Evolutionary conservation across 345 rosid species (phyloP).

Genomic region (Rhodamnia rubescens): DNA sequence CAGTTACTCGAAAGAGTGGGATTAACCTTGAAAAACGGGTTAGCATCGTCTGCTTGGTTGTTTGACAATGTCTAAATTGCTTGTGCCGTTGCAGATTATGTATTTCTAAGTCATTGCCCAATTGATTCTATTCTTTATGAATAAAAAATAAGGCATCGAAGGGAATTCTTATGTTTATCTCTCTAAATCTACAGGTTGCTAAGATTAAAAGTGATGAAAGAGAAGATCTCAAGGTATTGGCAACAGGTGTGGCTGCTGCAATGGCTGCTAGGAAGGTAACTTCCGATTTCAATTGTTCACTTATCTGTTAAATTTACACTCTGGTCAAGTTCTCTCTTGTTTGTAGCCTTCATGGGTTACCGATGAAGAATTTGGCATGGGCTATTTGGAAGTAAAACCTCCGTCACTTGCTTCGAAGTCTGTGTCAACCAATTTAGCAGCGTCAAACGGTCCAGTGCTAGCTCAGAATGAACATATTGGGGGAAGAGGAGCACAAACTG

Average conservation of each 20-base stretch:
- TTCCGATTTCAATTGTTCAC: background rate
- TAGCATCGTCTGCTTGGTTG: conserved; percentile 7
- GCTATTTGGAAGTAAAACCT: conserved; percentile 83
- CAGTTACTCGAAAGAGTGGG: conserved; percentile 95
- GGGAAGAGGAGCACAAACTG: conserved; percentile 40
- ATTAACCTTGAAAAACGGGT: conserved; percentile 98
- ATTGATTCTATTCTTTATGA: background rate
- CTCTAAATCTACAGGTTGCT: conserved; percentile 45
- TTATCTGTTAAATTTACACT: background rate
- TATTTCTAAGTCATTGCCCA: background rate
- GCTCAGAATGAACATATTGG: conserved; percentile 48
- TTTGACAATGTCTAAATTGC: background rate
- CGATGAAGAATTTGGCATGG: conserved; percentile 99
- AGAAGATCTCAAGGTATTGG: conserved; percentile 99
- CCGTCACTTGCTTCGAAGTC: conserved; percentile 52
- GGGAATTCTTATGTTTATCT: background rate
- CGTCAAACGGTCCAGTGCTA: conserved; percentile 37
- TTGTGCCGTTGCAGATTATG: background rate
- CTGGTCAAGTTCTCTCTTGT: background rate
- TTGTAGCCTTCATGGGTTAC: conserved; percentile 95
- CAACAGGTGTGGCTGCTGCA: conserved; percentile 98
- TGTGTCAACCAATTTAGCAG: conserved; percentile 20
- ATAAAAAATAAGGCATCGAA: background rate
- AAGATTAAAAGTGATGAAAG: conserved; percentile 92
- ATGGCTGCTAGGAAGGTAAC: conserved; percentile 92